These are phyloP conservation scores for Penicillium aurantiogriseum DNA, from an alignment of 2,329 filamentous ascomycete genomes.

Conservation along the genomic window DNA sequence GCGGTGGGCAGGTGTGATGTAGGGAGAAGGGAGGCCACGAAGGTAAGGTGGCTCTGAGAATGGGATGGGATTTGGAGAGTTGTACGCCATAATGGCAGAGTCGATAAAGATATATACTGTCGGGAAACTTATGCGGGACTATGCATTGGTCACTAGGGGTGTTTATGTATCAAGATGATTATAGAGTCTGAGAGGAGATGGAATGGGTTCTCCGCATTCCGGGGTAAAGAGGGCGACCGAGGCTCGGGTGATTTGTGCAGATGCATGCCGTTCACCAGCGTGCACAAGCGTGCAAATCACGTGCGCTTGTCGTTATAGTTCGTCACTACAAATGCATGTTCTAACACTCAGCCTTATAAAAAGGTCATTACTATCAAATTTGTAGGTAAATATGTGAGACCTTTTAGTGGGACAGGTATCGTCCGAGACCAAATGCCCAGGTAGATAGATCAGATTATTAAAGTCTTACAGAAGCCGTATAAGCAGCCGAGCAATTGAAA, in stretches of 20 bases:
- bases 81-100: constrained; percentile 26
- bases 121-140: not conserved
- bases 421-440: too few species aligned
- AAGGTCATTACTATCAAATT: too few species aligned
- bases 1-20: constrained; percentile 65
- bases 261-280: not conserved
- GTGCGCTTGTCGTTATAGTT: not conserved
- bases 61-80: constrained; percentile 50
- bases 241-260: constrained; percentile 8
- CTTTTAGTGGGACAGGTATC: too few species aligned
- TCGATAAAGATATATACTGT: not conserved
- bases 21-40: constrained; percentile 66
- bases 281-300: not conserved
- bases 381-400: too few species aligned
- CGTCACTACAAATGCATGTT: too few species aligned
- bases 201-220: constrained; percentile 15
- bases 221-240: constrained; percentile 9
- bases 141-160: not conserved
- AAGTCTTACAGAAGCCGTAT: too few species aligned
- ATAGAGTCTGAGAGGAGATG: not conserved
- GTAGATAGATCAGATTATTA: too few species aligned
- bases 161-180: not conserved
- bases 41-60: constrained; percentile 74
- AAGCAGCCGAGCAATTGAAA: too few species aligned
- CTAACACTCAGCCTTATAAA: too few species aligned